Conservation (phyloP, 2,329 filamentous ascomycete species). For the Truncatella angustata region DNA sequence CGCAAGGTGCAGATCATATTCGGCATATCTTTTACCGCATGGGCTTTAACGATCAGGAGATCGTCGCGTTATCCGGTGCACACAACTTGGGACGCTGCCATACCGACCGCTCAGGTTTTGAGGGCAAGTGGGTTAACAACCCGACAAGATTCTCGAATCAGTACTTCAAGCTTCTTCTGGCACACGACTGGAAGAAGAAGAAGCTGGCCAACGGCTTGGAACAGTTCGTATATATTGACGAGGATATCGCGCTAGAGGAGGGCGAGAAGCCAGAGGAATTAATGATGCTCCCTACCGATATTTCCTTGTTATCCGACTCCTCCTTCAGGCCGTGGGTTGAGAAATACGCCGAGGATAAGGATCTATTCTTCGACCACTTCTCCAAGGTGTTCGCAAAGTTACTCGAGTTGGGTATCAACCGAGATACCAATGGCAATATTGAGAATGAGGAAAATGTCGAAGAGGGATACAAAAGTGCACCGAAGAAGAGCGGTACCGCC, state of each 20-base stretch:
- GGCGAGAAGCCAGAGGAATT: constrained; percentile 58
- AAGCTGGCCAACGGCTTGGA: constrained; percentile 25
- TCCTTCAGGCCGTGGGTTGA: constrained; percentile 56
- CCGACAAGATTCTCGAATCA: constrained; percentile 36
- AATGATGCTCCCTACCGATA: constrained; percentile 67
- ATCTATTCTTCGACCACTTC: constrained; percentile 8
- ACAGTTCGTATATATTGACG: constrained; percentile 59
- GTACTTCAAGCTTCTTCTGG: constrained; percentile 32
- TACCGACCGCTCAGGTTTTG: constrained; percentile 28
- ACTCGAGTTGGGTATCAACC: constrained; percentile 2
- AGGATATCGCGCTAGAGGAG: constrained; percentile 41
- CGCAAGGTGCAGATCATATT: constrained; percentile 76
- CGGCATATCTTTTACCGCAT: constrained; percentile 90
- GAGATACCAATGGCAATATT: constrained; percentile 5
- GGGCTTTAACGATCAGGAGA: constrained; percentile 95
- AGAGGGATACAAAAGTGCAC: constrained; percentile 6
- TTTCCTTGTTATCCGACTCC: constrained; percentile 54
- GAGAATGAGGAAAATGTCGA: constrained; percentile 8
- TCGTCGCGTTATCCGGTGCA: constrained; percentile 82
- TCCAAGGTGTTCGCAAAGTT: constrained; percentile 7
- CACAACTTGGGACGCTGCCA: constrained; percentile 76
- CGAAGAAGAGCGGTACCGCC: constrained; percentile 8
- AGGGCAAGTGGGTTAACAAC: constrained; percentile 35
- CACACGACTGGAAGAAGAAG: constrained; percentile 28
- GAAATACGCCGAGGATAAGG: constrained; percentile 7